A percentile compares a stretch with the other conserved stretches of the same genome.
These are phyloP conservation scores for Cryptococcus sp. DNA, from an alignment of 1,284 basidiomycete species.

Conservation along the genomic window DNA sequence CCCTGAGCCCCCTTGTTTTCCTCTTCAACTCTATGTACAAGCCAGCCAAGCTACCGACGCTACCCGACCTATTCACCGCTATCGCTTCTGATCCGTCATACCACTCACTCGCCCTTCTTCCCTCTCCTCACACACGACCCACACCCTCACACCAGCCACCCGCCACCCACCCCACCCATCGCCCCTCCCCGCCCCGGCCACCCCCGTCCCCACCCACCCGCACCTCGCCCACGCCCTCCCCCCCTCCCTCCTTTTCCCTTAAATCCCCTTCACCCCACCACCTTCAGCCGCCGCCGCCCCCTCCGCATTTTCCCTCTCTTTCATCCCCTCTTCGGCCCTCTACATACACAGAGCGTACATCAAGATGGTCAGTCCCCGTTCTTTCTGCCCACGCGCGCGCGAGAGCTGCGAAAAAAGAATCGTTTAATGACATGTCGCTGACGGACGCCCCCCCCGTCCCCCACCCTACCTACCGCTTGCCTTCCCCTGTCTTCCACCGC, in stretches of 20 bases:
- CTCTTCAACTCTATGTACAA: no score
- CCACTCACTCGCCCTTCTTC: no score
- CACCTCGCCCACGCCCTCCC: constrained; percentile 1
- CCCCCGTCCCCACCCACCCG: constrained; percentile 2
- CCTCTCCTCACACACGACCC: background rate
- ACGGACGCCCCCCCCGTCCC: background rate
- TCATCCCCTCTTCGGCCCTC: background rate
- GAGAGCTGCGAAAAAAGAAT: background rate
- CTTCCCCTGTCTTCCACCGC: background rate
- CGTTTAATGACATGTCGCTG: constrained; percentile 13
- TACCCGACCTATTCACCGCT: background rate
- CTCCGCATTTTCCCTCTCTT: background rate
- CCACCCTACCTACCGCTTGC: no score
- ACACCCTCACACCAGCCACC: background rate
- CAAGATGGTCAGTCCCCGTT: background rate
- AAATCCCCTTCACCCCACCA: background rate
- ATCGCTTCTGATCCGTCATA: background rate
- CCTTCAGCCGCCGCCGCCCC: no score
- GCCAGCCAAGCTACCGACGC: background rate
- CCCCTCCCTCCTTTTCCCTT: background rate
- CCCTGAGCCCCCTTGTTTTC: no score
- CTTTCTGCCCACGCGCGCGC: background rate
- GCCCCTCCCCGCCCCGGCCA: constrained; percentile 2
- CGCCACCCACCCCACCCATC: background rate
- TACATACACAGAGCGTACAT: background rate